phyloP scores from a whole-genome alignment of 1,139 yeast species.

The Kodamaea anthophila region DNA sequence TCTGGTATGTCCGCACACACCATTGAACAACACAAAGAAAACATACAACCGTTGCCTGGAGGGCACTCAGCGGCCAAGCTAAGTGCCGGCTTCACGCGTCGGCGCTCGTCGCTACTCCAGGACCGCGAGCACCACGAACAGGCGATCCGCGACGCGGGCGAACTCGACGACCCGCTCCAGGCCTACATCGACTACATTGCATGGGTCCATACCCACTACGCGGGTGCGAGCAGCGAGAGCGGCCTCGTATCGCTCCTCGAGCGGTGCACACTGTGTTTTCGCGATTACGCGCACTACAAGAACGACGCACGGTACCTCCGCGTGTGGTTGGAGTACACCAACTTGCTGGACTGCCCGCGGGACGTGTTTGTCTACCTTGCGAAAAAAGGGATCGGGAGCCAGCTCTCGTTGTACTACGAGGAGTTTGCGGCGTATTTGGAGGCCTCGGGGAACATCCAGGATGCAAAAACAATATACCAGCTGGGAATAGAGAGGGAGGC shows the following conservation, averaged over 20 bases:
- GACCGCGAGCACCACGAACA: conserved; percentile 42
- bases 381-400: conserved; percentile 65
- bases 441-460: conserved; percentile 39
- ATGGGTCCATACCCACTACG: conserved; percentile 65
- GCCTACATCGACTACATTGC: conserved; percentile 62
- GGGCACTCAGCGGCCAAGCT: conserved; percentile 69
- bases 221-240: conserved; percentile 63
- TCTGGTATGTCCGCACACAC: conserved; percentile 28
- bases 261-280: conserved; percentile 63
- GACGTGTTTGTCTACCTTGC: conserved; percentile 72
- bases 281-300: conserved; percentile 60
- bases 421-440: conserved; percentile 71
- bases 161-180: conserved; percentile 78
- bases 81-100: conserved; percentile 33
- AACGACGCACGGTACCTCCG: conserved; percentile 77
- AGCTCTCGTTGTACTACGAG: conserved; percentile 69
- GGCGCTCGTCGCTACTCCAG: conserved; percentile 11
- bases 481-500: conserved; percentile 59
- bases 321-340: conserved; percentile 75
- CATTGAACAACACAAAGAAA: conserved; percentile 74
- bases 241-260: conserved; percentile 66
- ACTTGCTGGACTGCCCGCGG: conserved; percentile 61
- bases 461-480: conserved; percentile 60
- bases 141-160: conserved; percentile 41
- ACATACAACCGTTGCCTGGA: conserved; percentile 59